A percentile compares a stretch with the other conserved stretches of the same genome.
Evolutionary conservation across 345 rosid genomes (phyloP).

Genomic region (Adansonia digitata): DNA sequence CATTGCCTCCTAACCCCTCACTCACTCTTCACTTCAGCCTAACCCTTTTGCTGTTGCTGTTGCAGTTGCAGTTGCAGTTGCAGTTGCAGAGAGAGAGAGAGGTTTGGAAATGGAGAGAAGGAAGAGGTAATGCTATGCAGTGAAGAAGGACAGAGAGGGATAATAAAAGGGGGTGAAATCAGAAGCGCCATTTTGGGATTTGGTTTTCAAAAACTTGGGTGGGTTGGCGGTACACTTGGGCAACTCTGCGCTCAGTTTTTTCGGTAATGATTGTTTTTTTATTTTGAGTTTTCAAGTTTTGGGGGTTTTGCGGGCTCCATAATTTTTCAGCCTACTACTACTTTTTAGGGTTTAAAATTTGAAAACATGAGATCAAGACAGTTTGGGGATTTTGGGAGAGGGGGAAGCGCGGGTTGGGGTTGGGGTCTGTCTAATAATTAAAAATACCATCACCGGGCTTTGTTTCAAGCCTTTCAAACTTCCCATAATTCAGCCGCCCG

Average conservation of each 20-base stretch:
- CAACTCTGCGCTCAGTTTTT: neutral
- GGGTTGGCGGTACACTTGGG: constrained; percentile 17
- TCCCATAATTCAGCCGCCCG: too few relatives aligned
- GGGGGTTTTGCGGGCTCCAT: neutral
- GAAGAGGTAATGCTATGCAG: constrained; percentile 4
- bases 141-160: constrained; percentile 1
- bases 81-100: neutral
- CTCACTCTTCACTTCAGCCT: neutral
- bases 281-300: neutral
- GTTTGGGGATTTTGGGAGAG: neutral
- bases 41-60: neutral
- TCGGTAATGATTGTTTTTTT: neutral
- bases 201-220: constrained; percentile 18
- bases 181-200: constrained; percentile 35
- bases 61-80: neutral
- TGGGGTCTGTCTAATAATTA: too few relatives aligned
- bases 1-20: constrained; percentile 23
- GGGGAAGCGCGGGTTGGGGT: neutral
- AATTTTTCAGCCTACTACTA: neutral
- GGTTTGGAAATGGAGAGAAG: neutral
- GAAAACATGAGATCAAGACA: neutral
- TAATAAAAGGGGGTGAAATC: neutral
- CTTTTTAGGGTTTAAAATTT: neutral
- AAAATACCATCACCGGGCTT: too few relatives aligned
- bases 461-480: too few relatives aligned